Evolutionary conservation across 2,329 filamentous ascomycete genomes (phyloP).

Genomic region (Fonsecaea erecta): DNA sequence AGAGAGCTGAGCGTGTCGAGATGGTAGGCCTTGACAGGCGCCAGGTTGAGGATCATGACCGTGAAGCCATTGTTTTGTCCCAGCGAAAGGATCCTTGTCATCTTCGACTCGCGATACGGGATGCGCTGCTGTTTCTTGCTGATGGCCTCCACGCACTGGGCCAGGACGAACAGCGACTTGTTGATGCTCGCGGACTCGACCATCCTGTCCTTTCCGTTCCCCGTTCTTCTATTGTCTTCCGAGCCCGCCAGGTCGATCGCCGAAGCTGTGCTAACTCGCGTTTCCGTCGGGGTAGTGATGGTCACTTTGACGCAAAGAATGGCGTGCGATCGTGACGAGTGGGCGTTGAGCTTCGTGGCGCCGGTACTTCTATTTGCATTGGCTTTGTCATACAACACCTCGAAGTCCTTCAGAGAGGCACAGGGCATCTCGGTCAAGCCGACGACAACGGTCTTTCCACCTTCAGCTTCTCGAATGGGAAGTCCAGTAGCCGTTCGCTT

Average conservation of each 20-base stretch:
- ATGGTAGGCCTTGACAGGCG: slow-evolving; percentile 89
- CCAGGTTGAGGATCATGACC: slow-evolving; percentile 94
- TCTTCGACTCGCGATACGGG: slow-evolving; percentile 93
- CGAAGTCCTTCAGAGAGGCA: slow-evolving; percentile 85
- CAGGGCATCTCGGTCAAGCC: slow-evolving; percentile 83
- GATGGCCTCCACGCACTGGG: slow-evolving; percentile 95
- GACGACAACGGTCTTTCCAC: slow-evolving; percentile 84
- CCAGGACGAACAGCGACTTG: slow-evolving; percentile 92
- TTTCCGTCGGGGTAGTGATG: slow-evolving; percentile 70
- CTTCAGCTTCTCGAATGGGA: slow-evolving; percentile 76
- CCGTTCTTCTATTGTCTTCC: slow-evolving; percentile 91
- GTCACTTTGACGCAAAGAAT: slow-evolving; percentile 88
- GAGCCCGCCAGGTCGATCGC: slow-evolving; percentile 95
- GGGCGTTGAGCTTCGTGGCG: slow-evolving; percentile 85
- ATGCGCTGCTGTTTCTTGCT: slow-evolving; percentile 75
- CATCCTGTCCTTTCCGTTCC: slow-evolving; percentile 88
- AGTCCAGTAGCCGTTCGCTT: slow-evolving; percentile 81
- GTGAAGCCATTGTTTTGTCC: slow-evolving; percentile 96
- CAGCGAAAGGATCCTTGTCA: slow-evolving; percentile 90
- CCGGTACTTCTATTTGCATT: slow-evolving; percentile 90
- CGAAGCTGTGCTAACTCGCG: slow-evolving; percentile 79
- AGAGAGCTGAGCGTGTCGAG: slow-evolving; percentile 90
- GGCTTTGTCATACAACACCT: slow-evolving; percentile 84
- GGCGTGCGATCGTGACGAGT: slow-evolving; percentile 87
- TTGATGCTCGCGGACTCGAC: slow-evolving; percentile 98